Evolutionary conservation across 805 yeast genomes (phyloP), one percentile per base, ranked within the genome.

Genomic region (Myxozyma geophila): DNA sequence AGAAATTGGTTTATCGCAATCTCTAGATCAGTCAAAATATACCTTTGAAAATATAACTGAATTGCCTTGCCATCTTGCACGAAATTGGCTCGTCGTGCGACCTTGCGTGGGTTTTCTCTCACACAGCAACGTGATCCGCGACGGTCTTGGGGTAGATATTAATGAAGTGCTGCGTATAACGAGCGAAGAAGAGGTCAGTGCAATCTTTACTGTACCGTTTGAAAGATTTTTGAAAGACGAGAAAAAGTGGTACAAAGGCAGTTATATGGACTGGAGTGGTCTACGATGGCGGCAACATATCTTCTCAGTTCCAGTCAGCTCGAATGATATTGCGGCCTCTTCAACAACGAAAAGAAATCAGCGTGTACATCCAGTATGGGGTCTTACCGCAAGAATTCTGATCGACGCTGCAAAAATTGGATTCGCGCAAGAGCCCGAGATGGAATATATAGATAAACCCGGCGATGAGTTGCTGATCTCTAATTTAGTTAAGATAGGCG

Each of bases 31-130:
- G 36, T 75, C 80, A 69, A 83, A 88, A 62, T 77, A 87, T 70
- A 74, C 76, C 28, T 78, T 92, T 36, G 90, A 88, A 59, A 83
- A 82, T 60, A 71, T 92, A 37, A 81, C 83, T 47, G 79, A 80
- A 9, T 72, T 92, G 69, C 98, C 98, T 0, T 82, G 91, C 60
- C 92, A 90, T 72, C 75, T 93, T 19, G 88, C 96, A 7, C 80
- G 96, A 64, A 90, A 96, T 3, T 83, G 90, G 63, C 80, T 90
- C 44, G 90, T 91, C 12, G 98, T 93, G 2, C 80, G 87, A 54
- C 98, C 98, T 0, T 83, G 92, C 67, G 71, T 79, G 7, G 78
- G 72, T 7, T 72, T 62, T 61, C 55, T 73, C 9, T 23, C 64
- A 21, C 62, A 55, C 43, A 35, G 44, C 33, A 40, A 64, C 53